Evolutionary conservation across 2,329 filamentous ascomycete species (phyloP).

Genomic region (Exophiala xenobiotica): DNA sequence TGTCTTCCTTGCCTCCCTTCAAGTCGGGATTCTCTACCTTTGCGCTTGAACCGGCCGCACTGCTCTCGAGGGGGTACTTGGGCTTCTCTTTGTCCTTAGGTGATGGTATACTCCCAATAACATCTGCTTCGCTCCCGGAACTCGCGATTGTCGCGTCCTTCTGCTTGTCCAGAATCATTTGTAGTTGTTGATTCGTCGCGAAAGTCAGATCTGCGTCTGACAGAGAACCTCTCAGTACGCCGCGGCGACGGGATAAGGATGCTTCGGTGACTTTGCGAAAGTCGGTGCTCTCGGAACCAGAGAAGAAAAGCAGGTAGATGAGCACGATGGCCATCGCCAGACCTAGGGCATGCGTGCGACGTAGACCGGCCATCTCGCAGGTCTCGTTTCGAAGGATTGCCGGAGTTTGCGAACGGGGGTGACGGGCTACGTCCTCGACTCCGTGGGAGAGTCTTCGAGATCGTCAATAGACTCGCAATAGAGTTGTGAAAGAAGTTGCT

Average conservation of each 20-base stretch:
- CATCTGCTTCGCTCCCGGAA: conserved; percentile 10
- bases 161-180: conserved; percentile 25
- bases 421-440: too few species aligned
- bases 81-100: conserved; percentile 31
- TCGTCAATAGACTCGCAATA: too few species aligned
- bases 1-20: conserved; percentile 18
- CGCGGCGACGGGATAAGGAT: conserved; percentile 24
- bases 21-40: conserved; percentile 7
- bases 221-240: conserved; percentile 24
- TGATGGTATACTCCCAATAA: conserved; percentile 40
- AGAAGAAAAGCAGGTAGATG: conserved; percentile 29
- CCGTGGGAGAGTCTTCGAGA: too few species aligned
- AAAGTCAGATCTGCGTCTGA: conserved; percentile 28
- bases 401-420: too few species aligned
- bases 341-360: conserved; percentile 22
- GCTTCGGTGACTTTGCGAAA: conserved; percentile 29
- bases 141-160: conserved; percentile 9
- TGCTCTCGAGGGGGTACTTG: conserved; percentile 20
- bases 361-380: conserved; percentile 15
- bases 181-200: conserved; percentile 27
- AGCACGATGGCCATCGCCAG: conserved; percentile 20
- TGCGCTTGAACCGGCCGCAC: conserved; percentile 5
- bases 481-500: too few species aligned
- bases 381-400: neutral
- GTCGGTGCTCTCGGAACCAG: conserved; percentile 20